Base-by-base conservation (phyloP, 2,329 filamentous ascomycete genomes). In the Nothophoma quercina region DNA sequence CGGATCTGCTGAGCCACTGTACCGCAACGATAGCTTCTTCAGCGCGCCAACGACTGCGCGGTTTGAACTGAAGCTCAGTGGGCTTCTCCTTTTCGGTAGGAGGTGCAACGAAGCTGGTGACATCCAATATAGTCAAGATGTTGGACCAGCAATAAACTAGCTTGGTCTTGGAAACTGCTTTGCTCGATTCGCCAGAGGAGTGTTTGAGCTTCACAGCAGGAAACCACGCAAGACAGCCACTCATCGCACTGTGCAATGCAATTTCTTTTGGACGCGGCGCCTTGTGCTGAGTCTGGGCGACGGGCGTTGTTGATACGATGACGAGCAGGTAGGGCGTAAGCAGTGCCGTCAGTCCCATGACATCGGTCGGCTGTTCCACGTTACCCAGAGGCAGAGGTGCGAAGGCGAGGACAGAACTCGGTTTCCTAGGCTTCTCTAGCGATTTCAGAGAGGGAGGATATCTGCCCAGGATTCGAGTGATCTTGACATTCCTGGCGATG, bases 61-160 rank as follows among this genome's bases (percentile, higher is more conserved):
- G 84, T 67, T 84, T 87, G 75, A 99, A 99, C 35, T 84, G 85
- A 18, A 98, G 83, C 38, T 82, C 87, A 1, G 91, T 85, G 3
- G 90, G 90, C 65, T 91, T 92, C 60, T 93, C 89, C 57, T 85
- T 87, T 60, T 91, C 87, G 12, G 86, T 83, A 0, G 83, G 71
- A 19, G 80, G 76, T 10, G 87, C 79, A 2, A 65, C 60, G 7
- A 69, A 62, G 62, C 95, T 89, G 43, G 93, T 87, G 9, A 98
- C 86, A 59, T 99, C 95, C 19, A 99, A 78, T 5, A 99, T 88
- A 0, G 93, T 98, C 60, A 99, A 78, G n/a, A 98, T 86, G 67
- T 98, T 98, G 2, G 95, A 98, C 95, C 95, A 99, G 74, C 93
- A 97, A 77, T 99, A 99, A 0, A 91, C 93, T 15, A 99, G 83